These are phyloP conservation scores for Aspergillus funiculosus DNA, from an alignment of 495 filamentous ascomycete genomes.

Conservation along the genomic window DNA sequence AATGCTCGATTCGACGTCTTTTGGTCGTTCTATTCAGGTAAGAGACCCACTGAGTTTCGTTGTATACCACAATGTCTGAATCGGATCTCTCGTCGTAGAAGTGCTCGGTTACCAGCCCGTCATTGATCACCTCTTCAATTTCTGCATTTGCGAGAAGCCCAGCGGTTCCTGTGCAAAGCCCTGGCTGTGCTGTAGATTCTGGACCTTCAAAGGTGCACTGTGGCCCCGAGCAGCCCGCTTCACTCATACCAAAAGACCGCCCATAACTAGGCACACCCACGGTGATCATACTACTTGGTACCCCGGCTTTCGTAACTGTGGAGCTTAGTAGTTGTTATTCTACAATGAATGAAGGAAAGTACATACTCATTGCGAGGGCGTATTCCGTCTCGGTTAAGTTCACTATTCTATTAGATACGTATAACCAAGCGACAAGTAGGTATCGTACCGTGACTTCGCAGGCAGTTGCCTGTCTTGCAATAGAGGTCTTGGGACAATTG, in stretches of 20 bases:
- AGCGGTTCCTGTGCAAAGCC: constrained; percentile 14
- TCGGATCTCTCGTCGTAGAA: constrained; percentile 15
- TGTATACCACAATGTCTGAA: constrained; percentile 39
- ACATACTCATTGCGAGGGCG: constrained; percentile 32
- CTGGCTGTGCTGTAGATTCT: not conserved
- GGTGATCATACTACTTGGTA: constrained; percentile 33
- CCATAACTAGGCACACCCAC: constrained; percentile 36
- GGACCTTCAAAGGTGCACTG: constrained; percentile 8
- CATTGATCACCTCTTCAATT: constrained; percentile 6
- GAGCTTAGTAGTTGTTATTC: too few species aligned
- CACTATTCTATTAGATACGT: constrained; percentile 16
- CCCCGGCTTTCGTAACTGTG: constrained; percentile 44
- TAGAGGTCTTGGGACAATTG: constrained; percentile 17
- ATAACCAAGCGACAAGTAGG: not conserved
- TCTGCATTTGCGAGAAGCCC: constrained; percentile 26
- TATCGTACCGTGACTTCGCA: constrained; percentile 29
- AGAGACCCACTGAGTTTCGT: constrained; percentile 37
- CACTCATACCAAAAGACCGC: constrained; percentile 13
- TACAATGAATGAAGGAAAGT: not conserved
- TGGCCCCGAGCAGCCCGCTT: constrained; percentile 10
- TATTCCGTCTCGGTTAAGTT: constrained; percentile 39
- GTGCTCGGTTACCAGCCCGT: not conserved
- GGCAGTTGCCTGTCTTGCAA: constrained; percentile 35
- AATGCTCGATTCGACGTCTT: constrained; percentile 13
- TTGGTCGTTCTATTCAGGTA: constrained; percentile 36